These are phyloP conservation scores for Solanum bulbocastanum DNA, from an alignment of 257 asterid genomes.

Conservation along the genomic window DNA sequence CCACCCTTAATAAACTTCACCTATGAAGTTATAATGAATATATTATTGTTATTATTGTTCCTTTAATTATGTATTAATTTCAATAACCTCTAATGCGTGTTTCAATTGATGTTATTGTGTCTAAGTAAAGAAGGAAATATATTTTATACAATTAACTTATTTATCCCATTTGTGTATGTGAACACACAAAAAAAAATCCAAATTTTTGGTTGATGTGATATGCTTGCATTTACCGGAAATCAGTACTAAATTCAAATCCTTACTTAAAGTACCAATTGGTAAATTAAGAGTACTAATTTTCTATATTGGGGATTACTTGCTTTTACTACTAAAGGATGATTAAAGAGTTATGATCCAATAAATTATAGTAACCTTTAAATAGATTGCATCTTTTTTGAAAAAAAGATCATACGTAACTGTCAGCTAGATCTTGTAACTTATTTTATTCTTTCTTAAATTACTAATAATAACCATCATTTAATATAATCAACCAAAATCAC, in stretches of 20 bases:
- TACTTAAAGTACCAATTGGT: not conserved
- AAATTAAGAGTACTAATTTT: not conserved
- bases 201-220: not conserved
- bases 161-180: not conserved
- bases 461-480: not conserved
- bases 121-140: not conserved
- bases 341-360: not conserved
- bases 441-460: not conserved
- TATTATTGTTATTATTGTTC: too few species aligned
- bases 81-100: not conserved
- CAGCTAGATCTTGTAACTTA: not conserved
- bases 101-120: not conserved
- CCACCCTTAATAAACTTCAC: not conserved
- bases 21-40: not conserved
- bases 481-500: not conserved
- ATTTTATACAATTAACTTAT: not conserved
- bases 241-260: not conserved
- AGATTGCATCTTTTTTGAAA: not conserved
- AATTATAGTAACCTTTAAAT: not conserved
- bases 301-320: not conserved
- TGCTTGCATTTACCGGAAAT: not conserved
- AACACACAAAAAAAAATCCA: not conserved
- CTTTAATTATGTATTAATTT: not conserved
- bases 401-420: not conserved
- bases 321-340: not conserved